Base-by-base conservation (phyloP, 306 rosid species). In the Hylodesmum podocarpum region DNA sequence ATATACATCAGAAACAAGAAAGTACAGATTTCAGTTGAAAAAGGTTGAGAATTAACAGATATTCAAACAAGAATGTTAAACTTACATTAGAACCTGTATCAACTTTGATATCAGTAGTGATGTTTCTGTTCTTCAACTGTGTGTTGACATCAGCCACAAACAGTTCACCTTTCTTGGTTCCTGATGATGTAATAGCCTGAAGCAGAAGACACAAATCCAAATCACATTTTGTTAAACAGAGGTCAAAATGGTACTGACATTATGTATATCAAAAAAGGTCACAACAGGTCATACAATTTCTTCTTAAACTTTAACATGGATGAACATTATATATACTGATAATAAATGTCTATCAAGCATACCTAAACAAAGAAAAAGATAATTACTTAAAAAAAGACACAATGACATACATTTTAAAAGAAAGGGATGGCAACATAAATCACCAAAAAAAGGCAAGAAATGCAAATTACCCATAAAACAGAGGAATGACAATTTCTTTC, bases 51-150 rank as follows among this genome's bases (percentile, higher is more conserved):
- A 39, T 15, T n/a, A 53, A 50, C 51, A 37, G 64, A 68, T 55
- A 51, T 39, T 43, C 28, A 6, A 69, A 75, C 44, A 77, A 5
- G 51, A 46, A 64, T 14, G 10, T 1, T 15, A 34, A 21, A 49
- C 89, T 89, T 78, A 95, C 98, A 63, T 92, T 92, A 53, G 98
- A 90, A 76, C 65, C 84, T 0, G 97, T 84, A 83, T 92, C 98
- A 27, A 95, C 98, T 90, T 95, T 95, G 87, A 95, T 75, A 81
- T 95, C 97, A 27, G 97, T 81, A 19, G 97, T 95, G 84, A 92
- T 14, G 76, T 95, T 95, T 63, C 84, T 81, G 77, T 80, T 89
- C 91, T 89, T 89, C 88, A 95, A 75, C 76, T 95, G 93, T 44
- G 97, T 92, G 33, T 83, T 95, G 57, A 95, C 91, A 85, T 95